Evolutionary conservation across 2,329 filamentous ascomycete genomes (phyloP).

Genomic region (Talaromyces sp.): DNA sequence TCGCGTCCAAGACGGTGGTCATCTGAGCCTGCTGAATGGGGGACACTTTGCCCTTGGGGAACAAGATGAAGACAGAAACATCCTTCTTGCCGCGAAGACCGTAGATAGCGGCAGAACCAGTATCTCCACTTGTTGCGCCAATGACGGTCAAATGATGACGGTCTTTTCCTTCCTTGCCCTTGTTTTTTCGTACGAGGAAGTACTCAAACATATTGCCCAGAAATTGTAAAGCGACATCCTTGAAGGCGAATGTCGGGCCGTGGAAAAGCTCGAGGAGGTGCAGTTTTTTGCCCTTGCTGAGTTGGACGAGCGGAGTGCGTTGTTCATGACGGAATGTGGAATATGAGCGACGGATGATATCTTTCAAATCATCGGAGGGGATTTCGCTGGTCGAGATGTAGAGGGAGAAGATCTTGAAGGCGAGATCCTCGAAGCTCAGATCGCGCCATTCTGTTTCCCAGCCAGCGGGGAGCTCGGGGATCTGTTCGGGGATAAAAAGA

Average conservation of each 20-base stretch:
- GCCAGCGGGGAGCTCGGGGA: conserved; percentile 51
- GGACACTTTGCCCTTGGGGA: conserved; percentile 85
- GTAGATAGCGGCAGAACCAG: conserved; percentile 93
- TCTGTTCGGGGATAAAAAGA: conserved; percentile 82
- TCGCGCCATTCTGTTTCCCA: conserved; percentile 61
- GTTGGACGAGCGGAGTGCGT: conserved; percentile 74
- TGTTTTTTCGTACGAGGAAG: conserved; percentile 47
- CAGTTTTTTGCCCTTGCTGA: conserved; percentile 69
- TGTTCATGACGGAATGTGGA: conserved; percentile 80
- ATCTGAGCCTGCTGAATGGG: conserved; percentile 95
- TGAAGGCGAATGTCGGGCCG: conserved; percentile 92
- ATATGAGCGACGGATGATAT: conserved; percentile 82
- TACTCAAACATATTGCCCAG: conserved; percentile 80
- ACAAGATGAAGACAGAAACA: conserved; percentile 91
- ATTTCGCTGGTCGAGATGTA: conserved; percentile 87
- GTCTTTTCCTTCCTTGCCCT: conserved; percentile 50
- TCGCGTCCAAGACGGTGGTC: conserved; percentile 86
- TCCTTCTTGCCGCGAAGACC: conserved; percentile 94
- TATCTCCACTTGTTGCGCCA: conserved; percentile 81
- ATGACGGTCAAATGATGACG: conserved; percentile 82
- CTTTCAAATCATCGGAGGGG: conserved; percentile 72
- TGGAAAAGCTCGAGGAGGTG: conserved; percentile 94
- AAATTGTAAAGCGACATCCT: conserved; percentile 77
- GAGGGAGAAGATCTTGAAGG: conserved; percentile 78
- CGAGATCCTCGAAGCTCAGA: conserved; percentile 76